A percentile compares a stretch with the other conserved stretches of the same genome.
Evolutionary conservation across 2,329 filamentous ascomycete species (phyloP).

Genomic region (Orbilia javanica): DNA sequence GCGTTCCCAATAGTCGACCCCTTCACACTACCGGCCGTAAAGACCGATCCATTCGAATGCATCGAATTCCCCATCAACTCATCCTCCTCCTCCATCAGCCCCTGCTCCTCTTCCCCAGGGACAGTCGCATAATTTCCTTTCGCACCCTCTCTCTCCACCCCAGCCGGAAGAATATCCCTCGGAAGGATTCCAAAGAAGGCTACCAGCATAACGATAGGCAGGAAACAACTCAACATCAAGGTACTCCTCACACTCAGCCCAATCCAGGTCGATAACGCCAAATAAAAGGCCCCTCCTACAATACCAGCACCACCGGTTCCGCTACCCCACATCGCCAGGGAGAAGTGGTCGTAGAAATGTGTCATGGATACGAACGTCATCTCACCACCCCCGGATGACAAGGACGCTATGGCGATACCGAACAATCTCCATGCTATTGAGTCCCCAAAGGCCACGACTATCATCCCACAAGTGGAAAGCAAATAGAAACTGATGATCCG

Average conservation of each 20-base stretch:
- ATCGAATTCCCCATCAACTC: slow-evolving; percentile 35
- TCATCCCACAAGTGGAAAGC: slow-evolving; percentile 86
- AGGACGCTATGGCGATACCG: slow-evolving; percentile 85
- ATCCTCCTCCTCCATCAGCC: slow-evolving; percentile 38
- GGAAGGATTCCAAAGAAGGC: slow-evolving; percentile 89
- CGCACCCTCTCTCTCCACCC: slow-evolving; percentile 67
- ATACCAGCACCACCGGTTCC: slow-evolving; percentile 91
- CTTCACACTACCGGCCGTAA: slow-evolving; percentile 7
- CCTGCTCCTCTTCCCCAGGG: slow-evolving; percentile 63
- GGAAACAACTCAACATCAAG: slow-evolving; percentile 79
- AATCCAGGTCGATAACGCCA: slow-evolving; percentile 83
- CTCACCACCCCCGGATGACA: slow-evolving; percentile 89
- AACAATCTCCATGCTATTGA: slow-evolving; percentile 81
- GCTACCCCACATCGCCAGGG: slow-evolving; percentile 90
- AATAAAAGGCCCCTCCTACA: slow-evolving; percentile 87
- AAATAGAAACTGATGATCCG: slow-evolving; percentile 81
- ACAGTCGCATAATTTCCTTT: slow-evolving; percentile 65
- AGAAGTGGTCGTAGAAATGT: slow-evolving; percentile 90
- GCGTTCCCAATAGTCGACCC: slow-evolving; percentile 35
- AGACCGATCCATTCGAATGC: slow-evolving; percentile 34
- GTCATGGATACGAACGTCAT: slow-evolving; percentile 90
- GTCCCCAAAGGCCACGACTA: slow-evolving; percentile 82
- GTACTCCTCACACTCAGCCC: slow-evolving; percentile 80
- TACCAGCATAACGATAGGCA: slow-evolving; percentile 84
- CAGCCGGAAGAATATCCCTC: slow-evolving; percentile 67